phyloP scores from a whole-genome alignment of 2,329 filamentous ascomycete species.

The Fusarium illudens region DNA sequence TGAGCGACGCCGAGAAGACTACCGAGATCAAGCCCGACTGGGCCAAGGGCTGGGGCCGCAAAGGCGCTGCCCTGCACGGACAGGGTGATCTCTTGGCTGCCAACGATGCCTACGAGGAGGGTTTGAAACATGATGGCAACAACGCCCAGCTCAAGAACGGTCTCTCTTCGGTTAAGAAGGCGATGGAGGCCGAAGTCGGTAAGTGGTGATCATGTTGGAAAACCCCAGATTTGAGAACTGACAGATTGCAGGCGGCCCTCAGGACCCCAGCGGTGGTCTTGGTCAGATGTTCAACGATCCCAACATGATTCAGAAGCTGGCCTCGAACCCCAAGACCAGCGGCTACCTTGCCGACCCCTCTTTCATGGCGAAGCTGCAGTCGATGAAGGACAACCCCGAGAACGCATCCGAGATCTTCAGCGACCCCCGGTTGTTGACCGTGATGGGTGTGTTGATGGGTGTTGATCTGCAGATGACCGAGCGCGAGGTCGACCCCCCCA shows the following conservation, averaged over 20 bases:
- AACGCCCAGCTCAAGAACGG: conserved; percentile 95
- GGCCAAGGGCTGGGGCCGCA: conserved; percentile 95
- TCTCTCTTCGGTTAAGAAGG: conserved; percentile 83
- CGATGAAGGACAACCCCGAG: conserved; percentile 81
- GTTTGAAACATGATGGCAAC: conserved; percentile 88
- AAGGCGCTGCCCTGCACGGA: conserved; percentile 90
- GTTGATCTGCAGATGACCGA: conserved; percentile 78
- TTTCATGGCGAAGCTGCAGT: conserved; percentile 91
- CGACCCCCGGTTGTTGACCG: conserved; percentile 91
- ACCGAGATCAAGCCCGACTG: conserved; percentile 96
- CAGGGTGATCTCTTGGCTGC: conserved; percentile 85
- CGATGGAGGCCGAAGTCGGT: conserved; percentile 72
- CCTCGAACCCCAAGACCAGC: conserved; percentile 92
- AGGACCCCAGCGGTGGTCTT: conserved; percentile 77
- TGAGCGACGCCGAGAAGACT: conserved; percentile 92
- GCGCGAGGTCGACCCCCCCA: conserved; percentile 46
- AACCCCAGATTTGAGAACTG: not conserved
- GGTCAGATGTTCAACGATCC: conserved; percentile 95
- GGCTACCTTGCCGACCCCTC: conserved; percentile 78
- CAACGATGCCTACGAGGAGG: conserved; percentile 90
- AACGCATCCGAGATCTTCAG: conserved; percentile 81
- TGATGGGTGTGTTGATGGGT: conserved; percentile 91
- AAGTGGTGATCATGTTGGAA: conserved; percentile 8
- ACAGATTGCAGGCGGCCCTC: conserved; percentile 43
- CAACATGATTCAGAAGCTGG: conserved; percentile 87